Evolutionary conservation across 305 asterid genomes (phyloP).

Genomic region (Fraxinus baroniana): DNA sequence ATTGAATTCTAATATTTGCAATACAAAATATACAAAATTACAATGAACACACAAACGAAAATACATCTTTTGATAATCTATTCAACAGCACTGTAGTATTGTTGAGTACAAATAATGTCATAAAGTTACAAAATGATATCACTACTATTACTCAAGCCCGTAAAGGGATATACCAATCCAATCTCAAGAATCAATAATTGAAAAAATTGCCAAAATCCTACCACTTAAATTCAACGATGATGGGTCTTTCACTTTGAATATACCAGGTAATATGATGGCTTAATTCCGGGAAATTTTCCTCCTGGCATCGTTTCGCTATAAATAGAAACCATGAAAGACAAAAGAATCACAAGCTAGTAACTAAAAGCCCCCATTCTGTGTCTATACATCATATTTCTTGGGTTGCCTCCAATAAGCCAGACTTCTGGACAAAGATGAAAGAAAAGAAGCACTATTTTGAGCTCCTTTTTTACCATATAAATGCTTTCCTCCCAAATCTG

Average conservation of each 20-base stretch:
- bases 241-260: conserved; percentile 9
- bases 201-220: neutral
- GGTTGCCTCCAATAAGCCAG: conserved; percentile 66
- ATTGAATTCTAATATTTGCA: neutral
- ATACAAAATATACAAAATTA: neutral
- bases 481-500: conserved; percentile 77
- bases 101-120: neutral
- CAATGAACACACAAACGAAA: neutral
- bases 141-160: neutral
- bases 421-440: conserved; percentile 54
- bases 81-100: neutral
- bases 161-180: neutral
- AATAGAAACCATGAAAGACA: conserved; percentile 19
- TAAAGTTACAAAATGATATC: neutral
- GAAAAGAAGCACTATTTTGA: conserved; percentile 47
- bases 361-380: conserved; percentile 17
- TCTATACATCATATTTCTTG: conserved; percentile 68
- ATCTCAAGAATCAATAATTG: neutral
- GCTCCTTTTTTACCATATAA: conserved; percentile 62
- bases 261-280: neutral
- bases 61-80: neutral
- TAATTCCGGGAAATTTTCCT: conserved; percentile 23
- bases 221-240: conserved; percentile 5
- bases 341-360: conserved; percentile 37
- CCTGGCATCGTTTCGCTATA: conserved; percentile 3